Evolutionary conservation across 2,329 filamentous ascomycete species (phyloP), one percentile per base, ranked within the genome.

Genomic region (Cyclaneusma minus): DNA sequence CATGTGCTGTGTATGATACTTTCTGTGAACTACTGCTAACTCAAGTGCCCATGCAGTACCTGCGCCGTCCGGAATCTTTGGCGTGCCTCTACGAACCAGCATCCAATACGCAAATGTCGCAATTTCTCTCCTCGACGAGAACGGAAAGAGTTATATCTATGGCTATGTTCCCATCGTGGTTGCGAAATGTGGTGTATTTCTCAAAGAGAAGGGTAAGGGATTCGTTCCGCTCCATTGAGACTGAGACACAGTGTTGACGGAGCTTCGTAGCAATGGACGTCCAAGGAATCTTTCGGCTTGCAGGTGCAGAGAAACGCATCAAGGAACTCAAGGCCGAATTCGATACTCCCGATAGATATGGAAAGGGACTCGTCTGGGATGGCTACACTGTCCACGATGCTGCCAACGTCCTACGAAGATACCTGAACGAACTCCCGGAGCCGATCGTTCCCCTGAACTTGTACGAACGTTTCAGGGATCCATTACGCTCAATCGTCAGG

Each of bases 311-410:
- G 47, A 95, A 94, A 56, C 79, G 89, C 35, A 98, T 98, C 57
- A 98, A 95, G 51, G 89, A 95, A 50, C 68, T 98, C 16, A 87
- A 91, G 51, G 71, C 67, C 15, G 68, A 83, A 3, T 98, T 98
- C 52, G 82, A 95, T 52, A 92, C 87, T 1, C 89, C 89, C 21
- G 83, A 92, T 43, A 69, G 85, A 42, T 98, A 93, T 50, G 89
- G 89, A 29, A 98, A 98, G 54, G 89, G 89, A 10, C 64, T 98
- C 14, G 81, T 93, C 42, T 98, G 89, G 89, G 79, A 83, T 24
- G 89, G 89, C 24, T 98, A 93, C 50, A 98, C 89, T 1, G 89
- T 98, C 21, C 89, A 98, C 52, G 89, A 98, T 63, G 89, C 89
- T 14, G 85, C 89, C 43, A 98, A 95, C 47, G 87, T 98, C 34